Evolutionary conservation across 441 rosid genomes (phyloP).

Genomic region (Flueggea neowawraea): DNA sequence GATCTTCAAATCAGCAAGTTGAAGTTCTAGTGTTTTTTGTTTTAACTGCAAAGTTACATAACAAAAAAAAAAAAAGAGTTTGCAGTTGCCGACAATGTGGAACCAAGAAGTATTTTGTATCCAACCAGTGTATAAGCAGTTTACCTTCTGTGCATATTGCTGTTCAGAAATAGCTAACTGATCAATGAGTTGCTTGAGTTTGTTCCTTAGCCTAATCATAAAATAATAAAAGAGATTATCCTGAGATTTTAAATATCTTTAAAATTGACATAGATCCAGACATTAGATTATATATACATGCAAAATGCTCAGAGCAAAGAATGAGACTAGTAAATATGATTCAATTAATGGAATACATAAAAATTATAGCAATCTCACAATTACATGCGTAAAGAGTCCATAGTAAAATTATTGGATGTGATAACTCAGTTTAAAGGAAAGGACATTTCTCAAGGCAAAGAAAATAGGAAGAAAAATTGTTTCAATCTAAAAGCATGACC

Average conservation of each 20-base stretch:
- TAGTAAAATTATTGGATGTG: too few relatives aligned
- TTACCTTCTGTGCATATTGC: conserved; percentile 74
- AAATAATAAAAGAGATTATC: conserved; percentile 12
- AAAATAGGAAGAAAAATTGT: too few relatives aligned
- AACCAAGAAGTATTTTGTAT: background rate
- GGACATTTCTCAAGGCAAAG: too few relatives aligned
- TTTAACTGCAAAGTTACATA: conserved; percentile 56
- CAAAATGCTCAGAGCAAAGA: too few relatives aligned
- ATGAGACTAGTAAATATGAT: too few relatives aligned
- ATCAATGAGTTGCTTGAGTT: conserved; percentile 84
- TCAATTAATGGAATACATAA: too few relatives aligned
- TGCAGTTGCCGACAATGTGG: background rate
- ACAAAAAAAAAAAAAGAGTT: background rate
- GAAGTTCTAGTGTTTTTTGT: conserved; percentile 83
- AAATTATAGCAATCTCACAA: too few relatives aligned
- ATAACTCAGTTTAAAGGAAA: too few relatives aligned
- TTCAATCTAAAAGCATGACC: too few relatives aligned
- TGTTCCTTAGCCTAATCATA: conserved; percentile 64
- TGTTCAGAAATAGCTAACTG: conserved; percentile 81
- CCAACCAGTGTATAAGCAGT: background rate
- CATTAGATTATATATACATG: too few relatives aligned
- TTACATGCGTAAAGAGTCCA: too few relatives aligned
- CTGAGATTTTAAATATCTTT: background rate
- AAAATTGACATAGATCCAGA: background rate
- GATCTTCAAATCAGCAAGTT: conserved; percentile 68